Evolutionary conservation across 2,329 filamentous ascomycete species (phyloP).

Genomic region (Fusarium sp.): DNA sequence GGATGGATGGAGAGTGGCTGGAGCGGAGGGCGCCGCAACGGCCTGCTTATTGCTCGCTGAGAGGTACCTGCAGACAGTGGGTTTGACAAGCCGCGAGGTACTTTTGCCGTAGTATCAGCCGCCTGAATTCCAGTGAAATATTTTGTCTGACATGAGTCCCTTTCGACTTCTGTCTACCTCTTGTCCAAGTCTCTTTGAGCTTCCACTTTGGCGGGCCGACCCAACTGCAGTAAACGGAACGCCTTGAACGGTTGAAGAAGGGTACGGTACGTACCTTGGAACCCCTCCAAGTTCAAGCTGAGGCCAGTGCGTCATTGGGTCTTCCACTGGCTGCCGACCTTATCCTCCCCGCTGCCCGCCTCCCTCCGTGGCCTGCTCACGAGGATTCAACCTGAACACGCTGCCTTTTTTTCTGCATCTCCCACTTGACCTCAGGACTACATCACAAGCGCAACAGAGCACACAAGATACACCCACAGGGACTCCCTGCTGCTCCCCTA

Average conservation of each 20-base stretch:
- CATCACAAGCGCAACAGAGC: constrained; percentile 32
- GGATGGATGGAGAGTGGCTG: background rate
- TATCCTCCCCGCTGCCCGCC: constrained; percentile 24
- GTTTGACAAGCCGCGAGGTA: background rate
- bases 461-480: background rate
- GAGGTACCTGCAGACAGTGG: constrained; percentile 3
- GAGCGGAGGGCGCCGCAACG: constrained; percentile 1
- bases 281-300: constrained; percentile 29
- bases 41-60: background rate
- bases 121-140: background rate
- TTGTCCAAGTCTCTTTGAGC: background rate
- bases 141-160: background rate
- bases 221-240: background rate
- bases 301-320: constrained; percentile 40
- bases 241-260: background rate
- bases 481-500: background rate
- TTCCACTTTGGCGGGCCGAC: background rate
- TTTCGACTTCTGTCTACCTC: background rate
- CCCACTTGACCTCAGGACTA: constrained; percentile 31
- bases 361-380: constrained; percentile 37
- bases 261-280: constrained; percentile 30
- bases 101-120: background rate
- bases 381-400: constrained; percentile 28
- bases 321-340: constrained; percentile 5
- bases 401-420: constrained; percentile 9